These are phyloP conservation scores for Pyracantha coccinea DNA, from an alignment of 331 rosid genomes.

Conservation along the genomic window DNA sequence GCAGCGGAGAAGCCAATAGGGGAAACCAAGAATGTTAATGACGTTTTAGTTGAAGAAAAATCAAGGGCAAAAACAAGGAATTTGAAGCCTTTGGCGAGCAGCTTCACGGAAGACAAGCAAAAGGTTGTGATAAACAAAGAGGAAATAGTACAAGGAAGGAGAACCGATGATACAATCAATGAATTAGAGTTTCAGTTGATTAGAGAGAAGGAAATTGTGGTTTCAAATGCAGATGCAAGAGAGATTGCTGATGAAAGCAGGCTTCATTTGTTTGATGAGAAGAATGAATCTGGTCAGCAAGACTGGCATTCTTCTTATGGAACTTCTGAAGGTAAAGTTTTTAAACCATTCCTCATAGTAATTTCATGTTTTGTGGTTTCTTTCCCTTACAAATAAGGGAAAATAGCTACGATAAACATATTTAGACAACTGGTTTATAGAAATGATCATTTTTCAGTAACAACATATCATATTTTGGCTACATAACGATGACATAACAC, in stretches of 20 bases:
- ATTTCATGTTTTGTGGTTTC: not conserved
- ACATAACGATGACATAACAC: too few species aligned
- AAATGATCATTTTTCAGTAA: too few species aligned
- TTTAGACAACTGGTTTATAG: too few species aligned
- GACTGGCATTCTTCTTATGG: slow-evolving; percentile 3
- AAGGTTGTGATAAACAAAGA: not conserved
- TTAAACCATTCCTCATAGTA: slow-evolving; percentile 6
- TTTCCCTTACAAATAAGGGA: not conserved
- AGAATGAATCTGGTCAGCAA: not conserved
- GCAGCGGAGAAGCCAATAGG: slow-evolving; percentile 1
- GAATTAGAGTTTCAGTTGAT: not conserved
- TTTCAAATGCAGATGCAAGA: slow-evolving; percentile 10
- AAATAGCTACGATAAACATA: too few species aligned
- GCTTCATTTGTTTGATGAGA: slow-evolving; percentile 11
- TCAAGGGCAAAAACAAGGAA: not conserved
- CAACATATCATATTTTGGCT: too few species aligned
- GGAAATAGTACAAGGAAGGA: not conserved
- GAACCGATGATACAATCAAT: not conserved
- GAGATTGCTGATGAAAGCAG: slow-evolving; percentile 19
- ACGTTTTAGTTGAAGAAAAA: not conserved
- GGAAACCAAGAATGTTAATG: not conserved
- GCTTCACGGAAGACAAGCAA: not conserved
- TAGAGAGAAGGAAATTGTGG: not conserved
- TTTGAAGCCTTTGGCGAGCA: not conserved
- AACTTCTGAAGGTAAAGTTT: slow-evolving; percentile 6